A percentile compares a stretch with the other conserved stretches of the same genome.
Evolutionary conservation across 1,139 yeast genomes (phyloP).

Genomic region (Suhomyces anneliseae): DNA sequence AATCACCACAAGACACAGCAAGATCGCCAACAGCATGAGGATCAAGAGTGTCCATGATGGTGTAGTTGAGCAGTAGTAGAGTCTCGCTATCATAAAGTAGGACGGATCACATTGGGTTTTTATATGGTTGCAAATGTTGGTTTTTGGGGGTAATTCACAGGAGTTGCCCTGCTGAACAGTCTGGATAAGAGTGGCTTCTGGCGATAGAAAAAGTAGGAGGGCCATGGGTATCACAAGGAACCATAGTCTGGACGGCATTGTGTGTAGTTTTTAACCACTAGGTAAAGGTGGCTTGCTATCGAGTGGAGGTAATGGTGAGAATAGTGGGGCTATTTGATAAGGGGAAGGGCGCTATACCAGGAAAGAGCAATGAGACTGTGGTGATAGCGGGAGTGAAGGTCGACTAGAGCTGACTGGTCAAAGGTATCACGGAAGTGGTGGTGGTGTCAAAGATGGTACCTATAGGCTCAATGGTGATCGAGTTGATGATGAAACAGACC

Average conservation of each 20-base stretch:
- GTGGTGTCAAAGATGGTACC: too few relatives aligned
- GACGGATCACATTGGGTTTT: slow-evolving; percentile 22
- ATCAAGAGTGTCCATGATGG: slow-evolving; percentile 15
- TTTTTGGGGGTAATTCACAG: slow-evolving; percentile 3
- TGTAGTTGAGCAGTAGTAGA: slow-evolving; percentile 27
- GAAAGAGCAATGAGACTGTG: too few relatives aligned
- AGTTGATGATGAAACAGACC: too few relatives aligned
- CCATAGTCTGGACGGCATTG: not conserved
- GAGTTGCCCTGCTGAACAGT: slow-evolving; percentile 1
- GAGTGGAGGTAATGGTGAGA: too few relatives aligned
- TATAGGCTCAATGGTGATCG: too few relatives aligned
- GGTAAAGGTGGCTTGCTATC: too few relatives aligned
- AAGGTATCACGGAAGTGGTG: too few relatives aligned
- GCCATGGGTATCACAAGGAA: not conserved
- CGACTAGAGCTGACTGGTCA: too few relatives aligned
- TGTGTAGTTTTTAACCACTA: too few relatives aligned
- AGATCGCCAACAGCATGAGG: slow-evolving; percentile 17
- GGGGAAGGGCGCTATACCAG: too few relatives aligned
- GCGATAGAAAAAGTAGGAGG: slow-evolving; percentile 1
- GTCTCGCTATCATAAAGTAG: slow-evolving; percentile 28
- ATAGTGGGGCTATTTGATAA: too few relatives aligned
- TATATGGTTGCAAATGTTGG: slow-evolving; percentile 23
- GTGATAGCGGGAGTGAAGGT: too few relatives aligned
- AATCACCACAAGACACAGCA: slow-evolving; percentile 20
- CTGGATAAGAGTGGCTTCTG: not conserved